Conservation (phyloP, 164 flowering plant genomes). For the Taxillus chinensis region DNA sequence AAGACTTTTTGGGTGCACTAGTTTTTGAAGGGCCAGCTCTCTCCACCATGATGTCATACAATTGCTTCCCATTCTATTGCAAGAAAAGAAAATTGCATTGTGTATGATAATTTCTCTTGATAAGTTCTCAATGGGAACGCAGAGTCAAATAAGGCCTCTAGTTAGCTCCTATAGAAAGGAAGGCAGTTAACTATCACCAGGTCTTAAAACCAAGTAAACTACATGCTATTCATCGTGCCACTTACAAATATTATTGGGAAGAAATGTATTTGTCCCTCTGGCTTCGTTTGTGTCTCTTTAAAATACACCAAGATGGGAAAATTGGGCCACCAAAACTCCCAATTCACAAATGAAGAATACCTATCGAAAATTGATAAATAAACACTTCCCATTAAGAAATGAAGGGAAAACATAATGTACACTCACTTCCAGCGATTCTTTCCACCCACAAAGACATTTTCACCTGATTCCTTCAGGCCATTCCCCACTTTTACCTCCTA, state of each 20-base stretch:
- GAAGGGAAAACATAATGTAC: background rate
- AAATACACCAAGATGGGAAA: slow-evolving; percentile 88
- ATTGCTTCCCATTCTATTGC: slow-evolving; percentile 76
- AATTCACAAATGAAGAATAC: slow-evolving; percentile 82
- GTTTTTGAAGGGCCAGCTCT: slow-evolving; percentile 90
- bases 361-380: slow-evolving; percentile 21
- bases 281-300: slow-evolving; percentile 88
- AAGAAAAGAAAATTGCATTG: background rate
- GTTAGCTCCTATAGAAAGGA: too few species aligned
- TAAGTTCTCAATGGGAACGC: too few species aligned
- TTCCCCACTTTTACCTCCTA: slow-evolving; percentile 93
- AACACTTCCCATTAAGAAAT: background rate
- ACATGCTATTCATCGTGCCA: slow-evolving; percentile 1
- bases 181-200: too few species aligned
- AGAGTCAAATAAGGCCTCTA: too few species aligned
- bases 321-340: slow-evolving; percentile 98
- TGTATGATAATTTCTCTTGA: too few species aligned
- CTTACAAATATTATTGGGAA: slow-evolving; percentile 94
- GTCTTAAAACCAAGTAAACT: too few species aligned
- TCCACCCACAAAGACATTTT: slow-evolving; percentile 91
- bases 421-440: slow-evolving; percentile 97
- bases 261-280: slow-evolving; percentile 94
- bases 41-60: slow-evolving; percentile 91
- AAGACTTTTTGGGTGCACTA: slow-evolving; percentile 60
- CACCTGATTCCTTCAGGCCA: slow-evolving; percentile 72